Evolutionary conservation across 2,329 filamentous ascomycete genomes (phyloP), one percentile per base, ranked within the genome.

Genomic region (Magnaporthiopsis incrustans): DNA sequence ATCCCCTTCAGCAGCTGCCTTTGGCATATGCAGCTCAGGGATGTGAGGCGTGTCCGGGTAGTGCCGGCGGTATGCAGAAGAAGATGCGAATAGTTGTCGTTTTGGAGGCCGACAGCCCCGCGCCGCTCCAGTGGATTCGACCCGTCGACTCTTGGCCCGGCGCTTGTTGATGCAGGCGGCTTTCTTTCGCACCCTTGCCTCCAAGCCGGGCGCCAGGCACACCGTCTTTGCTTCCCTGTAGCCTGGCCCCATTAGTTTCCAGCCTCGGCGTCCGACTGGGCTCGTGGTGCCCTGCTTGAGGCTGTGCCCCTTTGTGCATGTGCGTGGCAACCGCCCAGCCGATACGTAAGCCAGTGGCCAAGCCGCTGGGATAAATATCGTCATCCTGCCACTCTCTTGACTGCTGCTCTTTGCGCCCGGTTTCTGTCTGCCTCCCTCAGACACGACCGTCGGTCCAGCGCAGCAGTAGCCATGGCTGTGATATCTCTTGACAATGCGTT

Each of bases 401-500:
- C 44, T 50, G 44, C 33, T 35, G 33, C 22, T 2, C 22, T 8
- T n/a, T 53, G 44, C 22, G 44, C 44, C 44, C 44, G 10, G 22
- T 10, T 53, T 53, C 44, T n/a, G 44, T 53, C 44, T n/a, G 44
- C 44, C n/a, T 53, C 44, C 22, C 44, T 11, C n/a, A 53, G 18
- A 53, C 44, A 53, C 44, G 22, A 53, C 44, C 44, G 10, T 15
- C 15, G n/a, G 44, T n/a, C 22, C 7, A n/a, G 44, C 4, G 44
- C 18, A 30, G 62, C 44, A 59, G 60, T 25, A 53, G 70, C 70
- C 70, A 66, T 75, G 66, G 73, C 72, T 61, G 77, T 78, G 30
- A 76, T 30, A 50, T 53, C 60, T 30, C 35, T 83, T 67, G 79
- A 82, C 66, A 76, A 79, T 30, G 80, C 81, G 60, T 70, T 83